A percentile compares a stretch with the other conserved stretches of the same genome.
Conservation (phyloP, 441 rosid genomes). For the Mallotus japonicus region DNA sequence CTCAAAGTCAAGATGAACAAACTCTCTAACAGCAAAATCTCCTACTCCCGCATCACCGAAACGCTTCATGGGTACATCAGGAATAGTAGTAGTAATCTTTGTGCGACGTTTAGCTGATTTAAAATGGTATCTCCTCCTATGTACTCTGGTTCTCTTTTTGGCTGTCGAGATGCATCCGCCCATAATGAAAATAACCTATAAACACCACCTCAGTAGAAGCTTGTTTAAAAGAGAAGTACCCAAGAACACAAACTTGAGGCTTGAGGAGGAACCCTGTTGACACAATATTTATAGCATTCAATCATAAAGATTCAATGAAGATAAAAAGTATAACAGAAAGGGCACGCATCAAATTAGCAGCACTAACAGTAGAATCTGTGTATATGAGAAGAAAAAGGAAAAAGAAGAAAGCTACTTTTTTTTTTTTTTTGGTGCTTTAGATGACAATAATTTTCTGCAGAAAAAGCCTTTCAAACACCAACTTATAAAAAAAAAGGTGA, state of each 20-base stretch:
- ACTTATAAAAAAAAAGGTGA: too few species aligned
- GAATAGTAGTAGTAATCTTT: conserved; percentile 52
- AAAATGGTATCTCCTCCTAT: conserved; percentile 32
- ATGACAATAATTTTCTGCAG: too few species aligned
- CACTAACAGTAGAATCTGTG: neutral
- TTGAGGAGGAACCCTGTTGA: conserved; percentile 7
- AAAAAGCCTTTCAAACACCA: too few species aligned
- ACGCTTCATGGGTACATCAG: conserved; percentile 48
- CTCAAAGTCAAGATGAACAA: conserved; percentile 63
- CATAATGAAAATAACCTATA: conserved; percentile 36
- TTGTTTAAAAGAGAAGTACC: conserved; percentile 5
- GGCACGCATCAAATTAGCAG: neutral
- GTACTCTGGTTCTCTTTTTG: conserved; percentile 22
- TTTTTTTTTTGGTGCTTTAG: too few species aligned
- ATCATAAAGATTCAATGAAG: neutral
- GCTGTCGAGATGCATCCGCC: conserved; percentile 77
- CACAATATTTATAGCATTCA: too few species aligned
- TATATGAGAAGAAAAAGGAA: too few species aligned
- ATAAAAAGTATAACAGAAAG: neutral
- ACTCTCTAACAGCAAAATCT: conserved; percentile 57
- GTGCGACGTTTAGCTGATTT: conserved; percentile 43
- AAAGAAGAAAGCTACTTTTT: too few species aligned
- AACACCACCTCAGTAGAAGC: neutral
- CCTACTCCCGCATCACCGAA: conserved; percentile 50
- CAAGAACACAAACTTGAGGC: conserved; percentile 15